Evolutionary conservation across 2,329 filamentous ascomycete species (phyloP).

Genomic region (Talaromyces sp.): DNA sequence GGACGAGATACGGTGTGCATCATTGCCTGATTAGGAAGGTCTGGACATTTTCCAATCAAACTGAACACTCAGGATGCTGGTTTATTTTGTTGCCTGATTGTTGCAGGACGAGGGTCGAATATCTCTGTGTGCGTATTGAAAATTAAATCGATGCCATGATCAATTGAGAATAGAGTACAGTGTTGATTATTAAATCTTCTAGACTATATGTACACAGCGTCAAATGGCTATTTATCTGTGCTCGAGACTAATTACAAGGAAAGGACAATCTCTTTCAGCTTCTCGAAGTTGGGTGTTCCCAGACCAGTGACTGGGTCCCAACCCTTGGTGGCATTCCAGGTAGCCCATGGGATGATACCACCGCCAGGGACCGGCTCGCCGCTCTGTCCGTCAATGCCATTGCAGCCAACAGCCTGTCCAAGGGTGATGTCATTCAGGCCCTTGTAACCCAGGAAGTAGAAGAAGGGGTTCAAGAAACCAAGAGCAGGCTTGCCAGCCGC

Average conservation of each 20-base stretch:
- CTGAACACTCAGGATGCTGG: not conserved
- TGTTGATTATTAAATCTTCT: not conserved
- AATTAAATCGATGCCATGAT: not conserved
- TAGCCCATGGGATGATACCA: slow-evolving; percentile 19
- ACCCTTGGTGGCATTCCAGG: slow-evolving; percentile 25
- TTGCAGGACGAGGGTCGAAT: no score
- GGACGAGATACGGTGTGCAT: not conserved
- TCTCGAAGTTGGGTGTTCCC: slow-evolving; percentile 21
- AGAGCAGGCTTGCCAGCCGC: slow-evolving; percentile 44
- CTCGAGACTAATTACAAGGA: slow-evolving; percentile 17
- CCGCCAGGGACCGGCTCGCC: slow-evolving; percentile 15
- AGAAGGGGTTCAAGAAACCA: slow-evolving; percentile 58
- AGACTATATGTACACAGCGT: not conserved
- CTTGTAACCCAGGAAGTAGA: slow-evolving; percentile 46
- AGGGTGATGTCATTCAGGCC: slow-evolving; percentile 45
- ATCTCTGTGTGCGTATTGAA: not conserved
- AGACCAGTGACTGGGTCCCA: slow-evolving; percentile 30
- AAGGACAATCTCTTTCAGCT: slow-evolving; percentile 9
- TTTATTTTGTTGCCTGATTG: not conserved
- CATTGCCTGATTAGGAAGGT: not conserved
- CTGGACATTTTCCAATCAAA: not conserved
- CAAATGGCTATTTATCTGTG: not conserved
- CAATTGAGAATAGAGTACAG: not conserved
- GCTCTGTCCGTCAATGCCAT: slow-evolving; percentile 26
- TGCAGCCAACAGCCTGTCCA: slow-evolving; percentile 30